A percentile compares a stretch with the other conserved stretches of the same genome.
phyloP scores from a whole-genome alignment of 306 rosid genomes.

The Quercus dentata region DNA sequence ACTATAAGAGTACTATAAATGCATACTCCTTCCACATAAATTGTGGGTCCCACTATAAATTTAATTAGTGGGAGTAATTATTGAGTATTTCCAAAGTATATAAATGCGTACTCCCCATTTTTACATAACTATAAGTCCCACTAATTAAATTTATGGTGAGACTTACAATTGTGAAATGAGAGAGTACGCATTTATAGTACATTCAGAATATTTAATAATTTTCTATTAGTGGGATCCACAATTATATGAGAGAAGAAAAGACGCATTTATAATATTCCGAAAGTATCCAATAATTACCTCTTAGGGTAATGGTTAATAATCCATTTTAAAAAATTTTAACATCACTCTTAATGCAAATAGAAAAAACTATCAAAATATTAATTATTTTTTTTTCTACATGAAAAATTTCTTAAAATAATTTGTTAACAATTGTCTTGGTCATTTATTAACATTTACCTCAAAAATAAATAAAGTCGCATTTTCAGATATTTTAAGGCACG shows the following conservation, averaged over 20 bases:
- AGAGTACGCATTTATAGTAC: too few species aligned
- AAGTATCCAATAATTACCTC: accelerated
- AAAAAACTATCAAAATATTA: too few species aligned
- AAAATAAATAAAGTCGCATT: too few species aligned
- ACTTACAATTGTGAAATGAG: accelerated
- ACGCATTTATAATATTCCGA: accelerated
- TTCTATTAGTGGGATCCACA: accelerated
- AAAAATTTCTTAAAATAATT: too few species aligned
- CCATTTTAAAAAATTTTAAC: too few species aligned
- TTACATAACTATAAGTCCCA: accelerated
- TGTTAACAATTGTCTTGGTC: accelerated
- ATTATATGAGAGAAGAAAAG: accelerated
- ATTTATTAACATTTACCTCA: too few species aligned
- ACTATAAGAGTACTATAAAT: accelerated
- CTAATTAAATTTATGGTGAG: too few species aligned
- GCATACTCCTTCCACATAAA: accelerated
- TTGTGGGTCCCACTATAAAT: accelerated
- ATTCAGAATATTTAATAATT: accelerated
- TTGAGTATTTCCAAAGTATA: accelerated
- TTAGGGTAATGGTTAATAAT: too few species aligned
- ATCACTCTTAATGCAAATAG: accelerated
- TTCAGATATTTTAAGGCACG: too few species aligned
- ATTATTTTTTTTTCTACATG: accelerated
- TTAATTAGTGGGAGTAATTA: too few species aligned
- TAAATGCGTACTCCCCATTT: accelerated